Evolutionary conservation across 2,329 filamentous ascomycete genomes (phyloP), one percentile per base, ranked within the genome.

Genomic region (Aspergillus japonicus): DNA sequence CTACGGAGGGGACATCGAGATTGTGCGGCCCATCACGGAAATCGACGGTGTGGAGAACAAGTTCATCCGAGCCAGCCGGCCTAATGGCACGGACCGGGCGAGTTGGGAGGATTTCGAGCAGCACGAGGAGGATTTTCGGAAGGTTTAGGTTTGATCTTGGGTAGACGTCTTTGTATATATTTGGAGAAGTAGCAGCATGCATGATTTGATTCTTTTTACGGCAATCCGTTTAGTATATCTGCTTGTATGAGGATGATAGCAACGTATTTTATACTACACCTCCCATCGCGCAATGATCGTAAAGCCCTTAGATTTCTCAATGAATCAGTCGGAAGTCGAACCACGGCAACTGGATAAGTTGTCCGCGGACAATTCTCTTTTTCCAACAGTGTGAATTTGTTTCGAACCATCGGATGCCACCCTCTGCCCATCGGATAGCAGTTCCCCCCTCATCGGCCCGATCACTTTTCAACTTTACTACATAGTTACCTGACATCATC

Each of bases 51-150:
- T 80, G 12, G 80, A 81, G 68, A 82, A 81, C 66, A 76, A 75
- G 29, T 83, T 82, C 63, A 61, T 79, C 31, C 74, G 81, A 47
- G 79, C 77, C 50, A 79, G 79, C 60, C 75, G 81, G 58, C 82
- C 83, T 4, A 85, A 85, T 70, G 83, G 82, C 2, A 78, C 73
- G 33, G 82, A 85, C 70, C 66, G 68, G 47, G 73, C 82, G 4
- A 78, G 71, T 14, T 85, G 83, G 83, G 71, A 77, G 19, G 73
- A 68, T 33, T 75, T 75, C 35, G 54, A 57, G 39, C 47, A 57
- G 31, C 54, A 65, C 10, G 68, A 73, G 47, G 68, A 65, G 4
- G 73, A 75, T 66, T 58, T 56, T 24, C 70, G 53, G 57, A 68
- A 69, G 60, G 64, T 50, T 58, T 68, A 39, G 31, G 12, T 16